Base-by-base conservation (phyloP, 1,284 basidiomycete genomes). In the Cutaneotrichosporon arboriforme region DNA sequence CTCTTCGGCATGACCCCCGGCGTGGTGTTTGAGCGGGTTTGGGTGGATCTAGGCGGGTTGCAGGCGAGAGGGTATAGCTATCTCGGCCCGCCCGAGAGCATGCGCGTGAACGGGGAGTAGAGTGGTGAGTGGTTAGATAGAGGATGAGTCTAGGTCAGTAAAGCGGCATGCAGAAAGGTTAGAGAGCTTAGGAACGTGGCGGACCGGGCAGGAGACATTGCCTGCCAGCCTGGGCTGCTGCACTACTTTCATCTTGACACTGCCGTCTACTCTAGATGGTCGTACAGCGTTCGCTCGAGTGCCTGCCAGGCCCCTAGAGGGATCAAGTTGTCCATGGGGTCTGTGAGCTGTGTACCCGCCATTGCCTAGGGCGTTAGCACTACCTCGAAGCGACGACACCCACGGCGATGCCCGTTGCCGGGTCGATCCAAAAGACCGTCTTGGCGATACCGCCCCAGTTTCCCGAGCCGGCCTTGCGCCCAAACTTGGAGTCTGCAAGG, bases 11-110 rank as follows among this genome's bases (percentile, higher is more conserved):
- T 68, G 62, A 67, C 60, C 7, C 49, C 61, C 22, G 69, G 67
- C 12, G 49, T 71, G n/a, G 64, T 71, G 12, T 45, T 71, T 33
- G 67, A 71, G 61, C 47, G 67, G 54, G 57, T 69, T 13, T 62
- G 61, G 60, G 49, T 69, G 4, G 65, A 69, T 55, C 15, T 67
- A 23, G 67, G 67, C 12, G 67, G 67, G 4, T 63, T 69, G 22
- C 46, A 54, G 41, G 41, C 40, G 18, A 54, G 67, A 31, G 67
- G 67, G 4, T 62, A 61, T 38, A 66, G 61, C 46, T 69, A 65
- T 39, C 56, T 66, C 9, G 67, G 67, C 5, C 67, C 67, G 15
- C 65, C 65, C 2, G 67, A 67, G 56, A 66, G 64, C 46, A 22
- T 56, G 20, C 37, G 54, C 17, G 46, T 63, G 23, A 14, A 20